These are phyloP conservation scores for Chalaropsis ovoidea DNA, from an alignment of 2,329 filamentous ascomycete species.

Conservation along the genomic window DNA sequence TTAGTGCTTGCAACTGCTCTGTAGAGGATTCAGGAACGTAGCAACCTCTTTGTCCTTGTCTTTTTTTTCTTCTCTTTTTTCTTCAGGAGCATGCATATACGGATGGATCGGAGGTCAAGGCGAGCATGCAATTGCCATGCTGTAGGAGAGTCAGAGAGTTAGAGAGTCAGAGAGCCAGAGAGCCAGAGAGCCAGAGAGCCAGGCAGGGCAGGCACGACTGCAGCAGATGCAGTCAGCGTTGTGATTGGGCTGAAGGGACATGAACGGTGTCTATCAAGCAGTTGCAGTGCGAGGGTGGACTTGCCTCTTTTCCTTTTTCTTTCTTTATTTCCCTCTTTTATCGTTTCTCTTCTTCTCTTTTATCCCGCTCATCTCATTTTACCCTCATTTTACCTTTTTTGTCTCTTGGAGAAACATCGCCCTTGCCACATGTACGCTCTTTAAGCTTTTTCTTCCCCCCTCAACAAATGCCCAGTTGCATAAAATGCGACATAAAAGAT, in stretches of 20 bases:
- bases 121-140: background rate
- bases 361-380: background rate
- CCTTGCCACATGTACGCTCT: slow-evolving; percentile 7
- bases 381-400: background rate
- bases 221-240: too few species aligned
- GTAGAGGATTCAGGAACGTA: slow-evolving; percentile 5
- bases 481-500: background rate
- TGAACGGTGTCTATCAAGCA: too few species aligned
- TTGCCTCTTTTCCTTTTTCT: too few species aligned
- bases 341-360: too few species aligned
- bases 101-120: slow-evolving; percentile 5
- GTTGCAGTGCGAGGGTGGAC: too few species aligned
- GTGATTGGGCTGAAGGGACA: too few species aligned
- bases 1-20: slow-evolving; percentile 6
- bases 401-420: background rate
- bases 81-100: slow-evolving; percentile 14
- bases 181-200: background rate
- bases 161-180: background rate
- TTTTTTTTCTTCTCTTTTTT: background rate
- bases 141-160: background rate
- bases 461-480: background rate
- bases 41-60: background rate
- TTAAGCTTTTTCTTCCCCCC: background rate
- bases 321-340: too few species aligned
- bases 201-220: background rate